phyloP scores from a whole-genome alignment of 2,329 filamentous ascomycete species.

The Fusarium sublunatum region DNA sequence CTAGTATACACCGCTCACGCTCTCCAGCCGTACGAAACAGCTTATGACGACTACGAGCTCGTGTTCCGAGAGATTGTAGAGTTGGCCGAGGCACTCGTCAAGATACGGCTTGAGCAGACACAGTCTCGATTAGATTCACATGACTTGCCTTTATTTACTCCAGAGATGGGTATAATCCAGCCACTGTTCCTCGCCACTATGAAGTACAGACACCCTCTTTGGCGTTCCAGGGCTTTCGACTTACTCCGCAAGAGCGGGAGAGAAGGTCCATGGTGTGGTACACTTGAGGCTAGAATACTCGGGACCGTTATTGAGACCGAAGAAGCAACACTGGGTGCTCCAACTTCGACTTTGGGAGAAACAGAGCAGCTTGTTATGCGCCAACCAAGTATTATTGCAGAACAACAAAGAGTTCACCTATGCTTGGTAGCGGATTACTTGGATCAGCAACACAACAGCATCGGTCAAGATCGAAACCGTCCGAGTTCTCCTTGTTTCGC shows the following conservation, averaged over 20 bases:
- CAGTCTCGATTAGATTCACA: neutral
- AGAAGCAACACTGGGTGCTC: neutral
- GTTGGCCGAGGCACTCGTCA: constrained; percentile 6
- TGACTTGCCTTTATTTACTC: constrained; percentile 2
- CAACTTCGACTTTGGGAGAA: accelerated
- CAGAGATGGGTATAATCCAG: constrained; percentile 33
- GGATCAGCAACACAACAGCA: neutral
- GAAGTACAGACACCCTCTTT: constrained; percentile 18
- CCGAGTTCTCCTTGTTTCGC: neutral
- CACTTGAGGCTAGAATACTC: constrained; percentile 1
- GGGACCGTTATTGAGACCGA: constrained; percentile 12
- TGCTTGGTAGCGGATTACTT: neutral
- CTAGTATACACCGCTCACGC: constrained; percentile 16
- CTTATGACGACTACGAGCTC: constrained; percentile 12
- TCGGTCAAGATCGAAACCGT: neutral
- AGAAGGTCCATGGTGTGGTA: constrained; percentile 32
- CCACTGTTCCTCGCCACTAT: constrained; percentile 16
- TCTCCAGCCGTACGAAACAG: constrained; percentile 20
- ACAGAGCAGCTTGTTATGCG: neutral
- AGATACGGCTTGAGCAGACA: neutral
- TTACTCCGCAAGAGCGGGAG: constrained; percentile 16
- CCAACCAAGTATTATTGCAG: neutral
- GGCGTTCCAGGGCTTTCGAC: constrained; percentile 12
- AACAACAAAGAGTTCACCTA: neutral
- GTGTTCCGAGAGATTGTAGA: constrained; percentile 32